Base-by-base conservation (phyloP, 345 rosid genomes). In the Cardamine occulta region DNA sequence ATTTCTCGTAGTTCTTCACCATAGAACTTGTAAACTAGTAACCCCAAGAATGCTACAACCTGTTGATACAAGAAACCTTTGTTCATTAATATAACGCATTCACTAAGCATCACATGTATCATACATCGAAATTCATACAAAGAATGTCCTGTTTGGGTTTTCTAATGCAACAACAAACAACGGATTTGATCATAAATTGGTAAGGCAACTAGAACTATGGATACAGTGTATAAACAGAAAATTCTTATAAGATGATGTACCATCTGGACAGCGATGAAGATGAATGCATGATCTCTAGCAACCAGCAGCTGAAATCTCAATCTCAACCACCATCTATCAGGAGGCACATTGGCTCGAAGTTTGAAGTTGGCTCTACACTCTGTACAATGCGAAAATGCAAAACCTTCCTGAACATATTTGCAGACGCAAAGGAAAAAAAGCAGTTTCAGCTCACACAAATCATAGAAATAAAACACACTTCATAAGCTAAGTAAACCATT, bases 261-360 rank as follows among this genome's bases (percentile, higher is more conserved):
- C 98, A 96, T 86, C 85, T 96, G 98, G 80, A 93, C 97, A 67
- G 93, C 76, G 53, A 96, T 84, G 82, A 96, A 96, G 80, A 96
- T 89, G 81, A 96, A 80, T 1, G 92, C 91, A 54, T 96, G 98
- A 79, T 96, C 98, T 79, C 98, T 86, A 45, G 95, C 99, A 82
- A 96, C 99, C 32, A 96, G 89, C 74, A 96, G 83, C 88, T 93
- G 97, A 80, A 96, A 96, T 83, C 94, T 93, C 90, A 96, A 79
- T 82, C 98, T 90, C 84, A 93, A 79, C 99, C 99, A 90, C 99
- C 99, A 96, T 74, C 99, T 88, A 70, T 96, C 98, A 71, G 98
- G 79, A 56, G 99, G 99, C 44, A 91, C 93, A 84, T 96, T 93
- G 62, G 97, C 96, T 62, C 99, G 88, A 74, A 96, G 85, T 81